phyloP scores from a whole-genome alignment of 2,329 filamentous ascomycete species.

The Grosmannia clavigera region DNA sequence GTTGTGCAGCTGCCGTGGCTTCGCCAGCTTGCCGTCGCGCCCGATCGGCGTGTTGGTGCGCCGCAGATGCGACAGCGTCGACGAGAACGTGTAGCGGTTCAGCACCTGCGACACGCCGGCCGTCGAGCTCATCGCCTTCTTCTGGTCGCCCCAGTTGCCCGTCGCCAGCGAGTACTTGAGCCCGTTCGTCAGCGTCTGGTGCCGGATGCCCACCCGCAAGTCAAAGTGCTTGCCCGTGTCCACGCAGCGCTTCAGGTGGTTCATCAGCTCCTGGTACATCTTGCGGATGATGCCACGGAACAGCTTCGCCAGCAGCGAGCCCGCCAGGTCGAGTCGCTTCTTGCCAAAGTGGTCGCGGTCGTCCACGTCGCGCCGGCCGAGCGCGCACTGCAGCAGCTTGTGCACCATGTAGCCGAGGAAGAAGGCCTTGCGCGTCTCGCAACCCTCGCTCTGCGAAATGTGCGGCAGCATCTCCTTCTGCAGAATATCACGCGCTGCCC shows the following conservation, averaged over 20 bases:
- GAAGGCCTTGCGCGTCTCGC: conserved; percentile 91
- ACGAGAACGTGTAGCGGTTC: conserved; percentile 95
- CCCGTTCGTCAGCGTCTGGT: conserved; percentile 80
- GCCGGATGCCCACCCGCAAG: conserved; percentile 80
- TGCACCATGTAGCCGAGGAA: conserved; percentile 99
- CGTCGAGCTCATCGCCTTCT: conserved; percentile 90
- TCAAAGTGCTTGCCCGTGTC: conserved; percentile 85
- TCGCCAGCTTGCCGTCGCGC: conserved; percentile 94
- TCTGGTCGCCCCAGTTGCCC: conserved; percentile 98
- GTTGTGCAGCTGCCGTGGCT: conserved; percentile 94
- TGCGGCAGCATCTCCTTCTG: conserved; percentile 95
- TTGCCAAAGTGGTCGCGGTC: conserved; percentile 99
- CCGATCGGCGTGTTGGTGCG: conserved; percentile 97
- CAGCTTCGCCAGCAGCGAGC: conserved; percentile 86
- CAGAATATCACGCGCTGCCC: conserved; percentile 85
- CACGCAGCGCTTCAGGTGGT: conserved; percentile 84
- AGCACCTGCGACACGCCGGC: conserved; percentile 96
- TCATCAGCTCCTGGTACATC: conserved; percentile 80
- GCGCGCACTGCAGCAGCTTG: conserved; percentile 80
- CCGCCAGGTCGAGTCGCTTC: conserved; percentile 91
- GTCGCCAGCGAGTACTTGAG: conserved; percentile 95
- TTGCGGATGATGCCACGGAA: conserved; percentile 88
- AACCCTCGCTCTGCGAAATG: conserved; percentile 89
- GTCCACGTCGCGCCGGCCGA: conserved; percentile 86
- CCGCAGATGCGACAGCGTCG: conserved; percentile 89